Evolutionary conservation across 2,329 filamentous ascomycete species (phyloP), one percentile per base, ranked within the genome.

Genomic region (Byssothecium circinans): DNA sequence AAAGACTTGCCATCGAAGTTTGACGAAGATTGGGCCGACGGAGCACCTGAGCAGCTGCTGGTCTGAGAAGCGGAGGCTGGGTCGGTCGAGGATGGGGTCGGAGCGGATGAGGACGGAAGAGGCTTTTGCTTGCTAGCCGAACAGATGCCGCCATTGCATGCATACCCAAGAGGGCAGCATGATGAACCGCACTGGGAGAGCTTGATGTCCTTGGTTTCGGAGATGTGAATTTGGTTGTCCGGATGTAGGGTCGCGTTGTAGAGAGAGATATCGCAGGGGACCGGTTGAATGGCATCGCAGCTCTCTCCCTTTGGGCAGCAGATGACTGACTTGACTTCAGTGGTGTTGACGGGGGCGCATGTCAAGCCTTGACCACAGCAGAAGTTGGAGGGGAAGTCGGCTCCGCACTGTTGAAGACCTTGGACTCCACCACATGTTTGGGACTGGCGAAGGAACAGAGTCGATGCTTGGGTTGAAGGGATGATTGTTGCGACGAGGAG

Each of bases 141-240:
- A 58, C 87, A 90, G 41, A 69, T 67, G 34, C 72, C 72, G 43
- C 64, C 65, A 29, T 78, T 69, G 71, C 88, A 91, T 1, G 74
- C 72, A 70, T 86, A 91, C 2, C 88, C 88, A 67, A 85, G 85
- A 0, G 88, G 87, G 64, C 88, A 91, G 70, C 87, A 91, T 44
- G 57, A 68, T 15, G 59, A 65, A 12, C 80, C 84, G 58, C 88
- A 91, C 17, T 70, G 76, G 2, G 73, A 69, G 12, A 91, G 74
- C 10, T 74, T 71, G 8, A 79, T 46, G 17, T 58, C 75, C 15
- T 76, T 75, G 23, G 87, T 80, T 8, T 82, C 78, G 8, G 81
- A 82, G 0, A 87, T 87, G 70, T 89, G 88, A 59, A 90, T 74
- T 22, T 80, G 75, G 25, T 83, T 83, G 20, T 75, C 70, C 10